Evolutionary conservation across 2,329 filamentous ascomycete species (phyloP).

Genomic region (Aspergillus clavatus): DNA sequence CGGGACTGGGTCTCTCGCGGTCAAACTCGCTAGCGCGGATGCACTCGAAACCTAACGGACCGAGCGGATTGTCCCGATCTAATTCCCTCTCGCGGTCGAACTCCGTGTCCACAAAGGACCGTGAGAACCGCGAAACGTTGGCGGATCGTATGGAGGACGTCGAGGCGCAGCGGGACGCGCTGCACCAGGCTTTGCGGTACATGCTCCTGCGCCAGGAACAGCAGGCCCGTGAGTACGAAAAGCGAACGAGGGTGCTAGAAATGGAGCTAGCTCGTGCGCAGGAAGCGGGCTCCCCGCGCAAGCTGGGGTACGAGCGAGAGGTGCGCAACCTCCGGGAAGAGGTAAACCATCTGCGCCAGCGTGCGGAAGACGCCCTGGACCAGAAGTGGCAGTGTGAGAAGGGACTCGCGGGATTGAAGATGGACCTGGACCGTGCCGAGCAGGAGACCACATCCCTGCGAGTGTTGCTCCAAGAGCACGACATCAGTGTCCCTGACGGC

Average conservation of each 20-base stretch:
- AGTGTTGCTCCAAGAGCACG: conserved; percentile 71
- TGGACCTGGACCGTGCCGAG: conserved; percentile 93
- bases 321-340: conserved; percentile 75
- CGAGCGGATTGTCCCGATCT: conserved; percentile 35
- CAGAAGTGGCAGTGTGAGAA: conserved; percentile 97
- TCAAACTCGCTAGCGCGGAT: conserved; percentile 64
- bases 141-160: conserved; percentile 84
- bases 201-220: conserved; percentile 80
- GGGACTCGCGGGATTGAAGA: conserved; percentile 80
- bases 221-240: conserved; percentile 77
- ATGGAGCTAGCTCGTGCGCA: conserved; percentile 71
- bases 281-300: conserved; percentile 60
- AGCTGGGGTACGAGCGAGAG: conserved; percentile 77
- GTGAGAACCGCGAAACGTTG: conserved; percentile 63
- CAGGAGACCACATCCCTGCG: conserved; percentile 85
- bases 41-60: conserved; percentile 39
- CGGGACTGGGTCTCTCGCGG: conserved; percentile 52
- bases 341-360: conserved; percentile 73
- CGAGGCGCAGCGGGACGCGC: conserved; percentile 85
- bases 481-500: conserved; percentile 67
- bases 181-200: conserved; percentile 80
- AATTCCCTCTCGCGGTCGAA: conserved; percentile 57
- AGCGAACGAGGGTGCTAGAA: conserved; percentile 72
- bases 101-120: conserved; percentile 48
- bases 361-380: conserved; percentile 89